phyloP scores from a whole-genome alignment of 2,329 filamentous ascomycete species.

The Cryphonectria carpinicola region DNA sequence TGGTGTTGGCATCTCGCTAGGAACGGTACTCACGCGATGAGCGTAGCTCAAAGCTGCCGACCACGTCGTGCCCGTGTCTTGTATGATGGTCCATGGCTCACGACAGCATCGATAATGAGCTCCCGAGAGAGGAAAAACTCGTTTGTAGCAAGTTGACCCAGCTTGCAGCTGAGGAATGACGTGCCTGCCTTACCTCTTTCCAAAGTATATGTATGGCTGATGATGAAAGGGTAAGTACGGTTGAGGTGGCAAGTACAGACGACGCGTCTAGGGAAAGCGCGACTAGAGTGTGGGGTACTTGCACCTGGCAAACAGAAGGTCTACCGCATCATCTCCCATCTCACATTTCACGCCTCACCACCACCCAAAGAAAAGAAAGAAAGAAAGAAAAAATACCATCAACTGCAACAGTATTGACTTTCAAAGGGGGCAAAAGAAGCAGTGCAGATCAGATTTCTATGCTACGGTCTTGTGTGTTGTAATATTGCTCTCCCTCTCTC shows the following conservation, averaged over 20 bases:
- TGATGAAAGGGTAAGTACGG: neutral
- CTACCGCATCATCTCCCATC: neutral
- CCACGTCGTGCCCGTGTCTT: constrained; percentile 62
- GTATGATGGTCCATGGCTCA: constrained; percentile 59
- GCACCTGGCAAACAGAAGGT: neutral
- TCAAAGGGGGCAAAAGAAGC: neutral
- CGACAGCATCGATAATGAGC: neutral
- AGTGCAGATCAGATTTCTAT: neutral
- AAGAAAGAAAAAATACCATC: neutral
- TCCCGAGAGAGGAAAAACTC: neutral
- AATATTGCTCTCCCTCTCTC: neutral
- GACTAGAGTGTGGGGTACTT: constrained; percentile 23
- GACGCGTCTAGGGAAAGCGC: constrained; percentile 17
- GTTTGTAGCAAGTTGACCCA: neutral
- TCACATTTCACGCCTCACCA: neutral
- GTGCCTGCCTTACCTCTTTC: constrained; percentile 5
- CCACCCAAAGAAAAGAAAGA: neutral
- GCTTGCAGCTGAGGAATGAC: neutral
- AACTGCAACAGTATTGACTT: neutral
- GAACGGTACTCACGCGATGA: constrained; percentile 53
- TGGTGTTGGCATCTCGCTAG: neutral
- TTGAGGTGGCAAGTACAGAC: constrained; percentile 2
- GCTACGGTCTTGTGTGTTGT: too few relatives aligned
- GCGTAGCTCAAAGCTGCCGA: constrained; percentile 62
- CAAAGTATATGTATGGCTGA: neutral